Conservation (phyloP, 257 asterid genomes). For the Linaria vulgaris region DNA sequence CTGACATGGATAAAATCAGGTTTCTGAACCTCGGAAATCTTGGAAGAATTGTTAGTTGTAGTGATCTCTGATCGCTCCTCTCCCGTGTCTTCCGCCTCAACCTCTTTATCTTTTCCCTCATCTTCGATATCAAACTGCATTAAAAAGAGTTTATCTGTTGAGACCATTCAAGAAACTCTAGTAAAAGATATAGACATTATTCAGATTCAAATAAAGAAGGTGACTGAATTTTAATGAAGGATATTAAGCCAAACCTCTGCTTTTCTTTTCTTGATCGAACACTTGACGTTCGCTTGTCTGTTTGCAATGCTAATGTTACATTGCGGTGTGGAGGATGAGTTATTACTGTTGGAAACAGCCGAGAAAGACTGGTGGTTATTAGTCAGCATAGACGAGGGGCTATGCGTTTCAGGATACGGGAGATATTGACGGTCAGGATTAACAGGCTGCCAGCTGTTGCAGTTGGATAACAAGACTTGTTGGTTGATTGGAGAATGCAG, state of each 20-base stretch:
- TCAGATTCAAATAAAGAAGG: no score
- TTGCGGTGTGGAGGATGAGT: conserved; percentile 34
- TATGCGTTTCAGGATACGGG: conserved; percentile 17
- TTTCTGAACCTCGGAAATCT: conserved; percentile 51
- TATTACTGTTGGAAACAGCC: conserved; percentile 27
- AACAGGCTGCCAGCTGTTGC: background rate
- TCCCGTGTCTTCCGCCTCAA: conserved; percentile 35
- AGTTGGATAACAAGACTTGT: background rate
- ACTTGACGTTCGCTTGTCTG: conserved; percentile 13
- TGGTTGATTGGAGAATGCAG: background rate
- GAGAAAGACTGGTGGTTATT: conserved; percentile 25
- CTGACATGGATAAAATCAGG: conserved; percentile 73
- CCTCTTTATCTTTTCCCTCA: conserved; percentile 26
- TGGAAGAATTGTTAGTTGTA: conserved; percentile 37
- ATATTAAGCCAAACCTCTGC: conserved; percentile 43
- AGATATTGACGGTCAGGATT: conserved; percentile 1
- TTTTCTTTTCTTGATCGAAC: conserved; percentile 48
- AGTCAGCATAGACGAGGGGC: background rate
- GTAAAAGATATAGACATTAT: no score
- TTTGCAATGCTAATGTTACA: conserved; percentile 22
- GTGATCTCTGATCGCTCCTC: conserved; percentile 57
- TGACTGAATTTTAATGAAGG: no score
- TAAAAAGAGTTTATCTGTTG: background rate
- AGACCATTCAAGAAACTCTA: background rate
- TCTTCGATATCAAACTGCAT: conserved; percentile 53